Evolutionary conservation across 2,329 filamentous ascomycete species (phyloP), one percentile per base, ranked within the genome.

Genomic region (Ambrosiella beaveri): DNA sequence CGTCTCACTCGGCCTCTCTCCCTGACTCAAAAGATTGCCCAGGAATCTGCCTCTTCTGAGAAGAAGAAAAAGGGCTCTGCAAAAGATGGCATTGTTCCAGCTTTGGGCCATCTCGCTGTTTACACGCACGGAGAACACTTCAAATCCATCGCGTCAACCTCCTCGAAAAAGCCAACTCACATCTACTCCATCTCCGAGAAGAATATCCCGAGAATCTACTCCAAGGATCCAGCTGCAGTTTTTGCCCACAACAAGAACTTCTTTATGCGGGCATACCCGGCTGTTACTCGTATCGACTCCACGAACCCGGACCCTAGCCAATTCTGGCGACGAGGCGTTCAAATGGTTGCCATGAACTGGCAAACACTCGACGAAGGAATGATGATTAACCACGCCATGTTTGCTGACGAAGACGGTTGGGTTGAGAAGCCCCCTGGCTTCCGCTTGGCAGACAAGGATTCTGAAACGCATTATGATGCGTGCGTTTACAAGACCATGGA

Each of bases 311-410:
- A 97, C 65, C 93, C 93, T 0, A 83, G 89, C 62, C 82, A 82
- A 49, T 94, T 89, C 67, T 98, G 93, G 93, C 82, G 89, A 54
- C 83, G 87, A 57, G 93, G 93, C 36, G 90, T 96, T 17, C 93
- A 98, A 69, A 97, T 98, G 91, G 90, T 88, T 4, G 91, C 93
- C 15, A 78, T 97, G 69, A 98, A 98, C 68, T 97, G 93, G 91
- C 93, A 98, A 70, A 91, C 85, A 2, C 85, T 90, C 64, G 91
- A 97, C 67, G 81, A 93, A 59, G 87, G 88, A 49, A 94, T 96
- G 80, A 94, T 97, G 75, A 80, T 98, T 67, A 97, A 97, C 66
- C 86, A 95, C 65, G 93, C 86, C 67, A 97, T 98, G 93, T 98
- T 97, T 68, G 87, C 88, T 40, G 86, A 82, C 8, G 85, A 86